These are phyloP conservation scores for Termitomyces sp. DNA, from an alignment of 768 basidiomycete genomes.

Conservation along the genomic window DNA sequence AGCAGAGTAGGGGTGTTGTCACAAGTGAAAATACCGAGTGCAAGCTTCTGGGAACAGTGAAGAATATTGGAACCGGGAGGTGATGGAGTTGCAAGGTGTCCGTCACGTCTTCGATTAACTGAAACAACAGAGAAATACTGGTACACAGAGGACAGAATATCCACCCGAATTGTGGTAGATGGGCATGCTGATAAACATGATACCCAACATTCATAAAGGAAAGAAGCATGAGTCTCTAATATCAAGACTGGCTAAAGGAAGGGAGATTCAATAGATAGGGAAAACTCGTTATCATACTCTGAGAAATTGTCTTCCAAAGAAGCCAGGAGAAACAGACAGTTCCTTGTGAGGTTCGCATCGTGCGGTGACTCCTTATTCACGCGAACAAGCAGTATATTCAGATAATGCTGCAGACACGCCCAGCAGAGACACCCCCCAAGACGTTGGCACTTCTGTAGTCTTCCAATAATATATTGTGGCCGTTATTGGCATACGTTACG, in stretches of 20 bases:
- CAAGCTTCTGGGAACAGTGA: background rate
- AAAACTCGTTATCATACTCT: background rate
- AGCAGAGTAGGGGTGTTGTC: background rate
- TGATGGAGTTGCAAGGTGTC: background rate
- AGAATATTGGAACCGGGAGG: background rate
- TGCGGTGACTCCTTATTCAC: background rate
- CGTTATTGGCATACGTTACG: background rate
- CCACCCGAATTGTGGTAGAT: no score
- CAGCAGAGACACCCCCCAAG: background rate
- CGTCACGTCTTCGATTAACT: background rate
- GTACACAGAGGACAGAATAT: background rate
- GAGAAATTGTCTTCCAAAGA: background rate
- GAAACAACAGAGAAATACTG: background rate
- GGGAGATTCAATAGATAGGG: background rate
- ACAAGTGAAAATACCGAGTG: background rate
- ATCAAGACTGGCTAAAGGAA: no score
- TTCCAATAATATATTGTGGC: background rate
- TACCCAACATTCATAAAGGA: background rate
- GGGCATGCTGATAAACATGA: background rate
- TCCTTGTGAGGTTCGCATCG: background rate
- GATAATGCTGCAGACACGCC: background rate
- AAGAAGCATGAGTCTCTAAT: background rate
- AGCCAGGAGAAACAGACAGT: background rate
- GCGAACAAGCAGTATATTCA: background rate
- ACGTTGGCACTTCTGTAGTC: background rate